These are phyloP conservation scores for Pseudocercospora fijiensis DNA, from an alignment of 2,329 filamentous ascomycete genomes.

Conservation along the genomic window DNA sequence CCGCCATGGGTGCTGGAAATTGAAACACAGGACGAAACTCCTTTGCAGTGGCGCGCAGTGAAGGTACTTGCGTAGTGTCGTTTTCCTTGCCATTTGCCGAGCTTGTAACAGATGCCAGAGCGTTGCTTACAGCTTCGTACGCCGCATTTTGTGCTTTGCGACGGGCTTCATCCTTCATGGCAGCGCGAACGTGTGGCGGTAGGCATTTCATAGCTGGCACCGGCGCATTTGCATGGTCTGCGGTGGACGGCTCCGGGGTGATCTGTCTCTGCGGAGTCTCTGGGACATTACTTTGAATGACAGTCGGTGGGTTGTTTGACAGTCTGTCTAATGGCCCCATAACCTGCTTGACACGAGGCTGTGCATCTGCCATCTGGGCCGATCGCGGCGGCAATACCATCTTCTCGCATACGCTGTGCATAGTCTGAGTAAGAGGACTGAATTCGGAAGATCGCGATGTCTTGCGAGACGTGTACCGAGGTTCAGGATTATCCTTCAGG, in stretches of 20 bases:
- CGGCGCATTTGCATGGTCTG: neutral
- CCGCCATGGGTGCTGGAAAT: neutral
- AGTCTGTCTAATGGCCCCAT: neutral
- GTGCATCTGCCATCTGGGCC: neutral
- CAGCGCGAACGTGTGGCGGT: constrained; percentile 18
- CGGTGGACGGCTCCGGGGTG: neutral
- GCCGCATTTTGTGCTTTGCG: constrained; percentile 4
- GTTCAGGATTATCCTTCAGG: constrained; percentile 12
- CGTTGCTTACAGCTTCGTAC: constrained; percentile 5
- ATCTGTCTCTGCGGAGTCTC: constrained; percentile 10
- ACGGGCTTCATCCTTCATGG: constrained; percentile 5
- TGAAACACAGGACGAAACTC: constrained; percentile 29
- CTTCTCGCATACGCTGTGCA: constrained; percentile 8
- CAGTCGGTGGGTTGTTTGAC: neutral
- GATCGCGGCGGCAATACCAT: neutral
- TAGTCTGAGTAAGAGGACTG: constrained; percentile 9
- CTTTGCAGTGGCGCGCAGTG: constrained; percentile 30
- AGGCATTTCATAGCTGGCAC: constrained; percentile 15
- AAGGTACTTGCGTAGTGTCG: constrained; percentile 11
- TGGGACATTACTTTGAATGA: constrained; percentile 2
- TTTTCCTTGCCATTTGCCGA: neutral
- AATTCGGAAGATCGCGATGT: neutral
- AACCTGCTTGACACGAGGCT: neutral
- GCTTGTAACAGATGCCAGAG: neutral
- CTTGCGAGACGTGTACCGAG: neutral